Evolutionary conservation across 2,329 filamentous ascomycete genomes (phyloP).

Genomic region (Xylariaceae sp.): DNA sequence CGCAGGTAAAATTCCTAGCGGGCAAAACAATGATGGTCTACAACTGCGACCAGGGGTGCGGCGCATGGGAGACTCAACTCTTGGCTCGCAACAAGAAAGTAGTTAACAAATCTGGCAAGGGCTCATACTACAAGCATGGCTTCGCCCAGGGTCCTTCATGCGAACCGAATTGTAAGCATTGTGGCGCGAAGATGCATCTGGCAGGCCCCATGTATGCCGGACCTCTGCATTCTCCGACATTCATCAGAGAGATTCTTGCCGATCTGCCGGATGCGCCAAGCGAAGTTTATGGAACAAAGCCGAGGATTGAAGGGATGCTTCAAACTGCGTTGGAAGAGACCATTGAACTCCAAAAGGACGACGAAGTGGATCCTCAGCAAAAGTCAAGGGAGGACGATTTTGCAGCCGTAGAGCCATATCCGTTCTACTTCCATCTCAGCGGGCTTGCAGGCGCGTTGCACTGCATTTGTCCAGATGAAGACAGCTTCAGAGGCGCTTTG

Average conservation of each 20-base stretch:
- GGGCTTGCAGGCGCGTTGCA: slow-evolving; percentile 74
- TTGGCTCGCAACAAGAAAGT: slow-evolving; percentile 67
- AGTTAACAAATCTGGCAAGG: slow-evolving; percentile 67
- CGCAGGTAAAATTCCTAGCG: slow-evolving; percentile 84
- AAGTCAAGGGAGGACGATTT: slow-evolving; percentile 46
- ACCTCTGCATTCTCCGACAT: slow-evolving; percentile 78
- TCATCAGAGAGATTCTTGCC: slow-evolving; percentile 75
- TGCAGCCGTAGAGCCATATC: slow-evolving; percentile 67
- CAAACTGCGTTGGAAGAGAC: slow-evolving; percentile 80
- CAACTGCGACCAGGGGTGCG: slow-evolving; percentile 86
- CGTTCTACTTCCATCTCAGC: slow-evolving; percentile 83
- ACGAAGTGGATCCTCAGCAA: slow-evolving; percentile 14
- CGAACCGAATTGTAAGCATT: slow-evolving; percentile 72
- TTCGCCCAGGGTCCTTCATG: slow-evolving; percentile 69
- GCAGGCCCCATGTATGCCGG: slow-evolving; percentile 95
- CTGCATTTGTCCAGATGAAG: slow-evolving; percentile 75
- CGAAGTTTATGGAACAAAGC: slow-evolving; percentile 73
- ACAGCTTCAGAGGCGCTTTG: slow-evolving; percentile 77
- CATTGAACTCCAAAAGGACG: slow-evolving; percentile 27
- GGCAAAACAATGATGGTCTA: slow-evolving; percentile 93
- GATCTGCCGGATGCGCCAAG: slow-evolving; percentile 66
- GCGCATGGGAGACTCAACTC: slow-evolving; percentile 83
- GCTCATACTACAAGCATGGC: slow-evolving; percentile 73
- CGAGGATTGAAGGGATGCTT: slow-evolving; percentile 87
- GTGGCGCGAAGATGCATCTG: slow-evolving; percentile 80